These are phyloP conservation scores for Mucor irregularis DNA, from an alignment of 371 early-diverging fungal species.

Conservation along the genomic window DNA sequence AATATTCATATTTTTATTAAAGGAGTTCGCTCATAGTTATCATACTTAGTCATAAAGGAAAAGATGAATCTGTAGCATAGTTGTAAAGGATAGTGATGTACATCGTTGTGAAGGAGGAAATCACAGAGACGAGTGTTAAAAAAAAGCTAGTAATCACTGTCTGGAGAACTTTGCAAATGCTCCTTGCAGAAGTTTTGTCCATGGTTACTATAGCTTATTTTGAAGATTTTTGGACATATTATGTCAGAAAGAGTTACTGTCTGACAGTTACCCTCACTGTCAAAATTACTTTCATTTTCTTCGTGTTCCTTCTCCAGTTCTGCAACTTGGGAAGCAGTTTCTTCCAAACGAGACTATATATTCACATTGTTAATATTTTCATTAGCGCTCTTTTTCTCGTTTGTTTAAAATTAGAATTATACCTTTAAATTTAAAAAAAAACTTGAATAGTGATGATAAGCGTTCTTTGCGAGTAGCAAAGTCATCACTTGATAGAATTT, in stretches of 20 bases:
- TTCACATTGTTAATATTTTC: not conserved
- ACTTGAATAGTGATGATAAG: not conserved
- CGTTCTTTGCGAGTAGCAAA: not conserved
- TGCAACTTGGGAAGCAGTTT: not conserved
- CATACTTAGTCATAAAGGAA: no score
- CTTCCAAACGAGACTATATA: not conserved
- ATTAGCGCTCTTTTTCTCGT: not conserved
- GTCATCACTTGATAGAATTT: not conserved
- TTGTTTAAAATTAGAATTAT: constrained; percentile 1
- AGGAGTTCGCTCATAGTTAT: no score
- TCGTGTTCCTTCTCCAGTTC: not conserved
- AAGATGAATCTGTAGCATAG: no score
- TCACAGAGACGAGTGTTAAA: no score
- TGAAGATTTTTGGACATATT: not conserved
- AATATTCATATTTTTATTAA: no score
- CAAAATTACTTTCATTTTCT: not conserved
- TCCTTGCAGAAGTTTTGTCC: no score
- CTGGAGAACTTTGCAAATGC: no score
- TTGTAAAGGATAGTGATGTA: no score
- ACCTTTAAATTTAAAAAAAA: constrained; percentile 8
- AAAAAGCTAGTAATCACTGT: no score
- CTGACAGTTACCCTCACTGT: not conserved
- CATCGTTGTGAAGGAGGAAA: no score
- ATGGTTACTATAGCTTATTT: no score
- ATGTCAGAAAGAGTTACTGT: not conserved